phyloP scores from a whole-genome alignment of 768 basidiomycete genomes.

The Suillus discolor region DNA sequence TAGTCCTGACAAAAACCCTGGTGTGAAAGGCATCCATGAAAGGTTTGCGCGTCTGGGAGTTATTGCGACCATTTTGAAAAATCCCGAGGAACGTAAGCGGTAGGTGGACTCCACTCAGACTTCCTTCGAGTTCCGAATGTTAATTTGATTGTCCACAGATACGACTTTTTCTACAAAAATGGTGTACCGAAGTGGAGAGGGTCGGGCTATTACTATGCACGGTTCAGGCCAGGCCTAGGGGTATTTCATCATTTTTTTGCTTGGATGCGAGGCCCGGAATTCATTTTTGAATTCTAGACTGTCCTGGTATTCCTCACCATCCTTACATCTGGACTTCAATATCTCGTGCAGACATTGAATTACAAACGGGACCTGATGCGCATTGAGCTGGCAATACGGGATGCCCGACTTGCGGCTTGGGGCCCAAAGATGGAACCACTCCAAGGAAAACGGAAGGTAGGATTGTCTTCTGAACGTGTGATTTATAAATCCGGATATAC shows the following conservation, averaged over 20 bases:
- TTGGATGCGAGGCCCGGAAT: conserved; percentile 10
- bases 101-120: conserved; percentile 38
- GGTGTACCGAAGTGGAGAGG: conserved; percentile 97
- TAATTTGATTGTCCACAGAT: conserved; percentile 44
- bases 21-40: conserved; percentile 79
- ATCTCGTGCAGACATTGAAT: conserved; percentile 76
- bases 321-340: conserved; percentile 82
- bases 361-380: conserved; percentile 71
- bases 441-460: conserved; percentile 70
- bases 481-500: conserved; percentile 7
- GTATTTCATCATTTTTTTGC: conserved; percentile 40
- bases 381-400: conserved; percentile 59
- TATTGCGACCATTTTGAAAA: conserved; percentile 79
- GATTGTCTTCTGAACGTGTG: conserved; percentile 14
- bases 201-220: conserved; percentile 94
- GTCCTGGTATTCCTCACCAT: conserved; percentile 78
- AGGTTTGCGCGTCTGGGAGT: conserved; percentile 92
- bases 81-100: conserved; percentile 74
- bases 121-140: not conserved
- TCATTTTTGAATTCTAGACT: conserved; percentile 42
- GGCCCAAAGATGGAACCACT: conserved; percentile 71
- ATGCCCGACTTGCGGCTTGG: conserved; percentile 80
- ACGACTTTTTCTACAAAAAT: conserved; percentile 96
- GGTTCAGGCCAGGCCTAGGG: conserved; percentile 91
- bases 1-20: conserved; percentile 96